Evolutionary conservation across 73 alveolate genomes (phyloP).

Genomic region (Paramecium sonneborni): DNA sequence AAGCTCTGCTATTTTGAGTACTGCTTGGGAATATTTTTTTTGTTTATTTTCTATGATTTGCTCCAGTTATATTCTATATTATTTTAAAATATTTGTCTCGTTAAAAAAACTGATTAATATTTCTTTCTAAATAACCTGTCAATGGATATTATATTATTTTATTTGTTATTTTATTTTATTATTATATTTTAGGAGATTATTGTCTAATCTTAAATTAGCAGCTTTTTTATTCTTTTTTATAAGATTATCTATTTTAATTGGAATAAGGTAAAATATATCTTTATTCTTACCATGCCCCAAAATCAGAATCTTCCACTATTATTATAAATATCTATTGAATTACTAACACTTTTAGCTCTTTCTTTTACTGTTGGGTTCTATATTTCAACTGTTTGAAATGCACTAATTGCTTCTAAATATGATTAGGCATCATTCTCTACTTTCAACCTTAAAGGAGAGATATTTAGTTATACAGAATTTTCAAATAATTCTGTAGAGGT

Average conservation of each 20-base stretch:
- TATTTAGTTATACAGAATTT: neutral
- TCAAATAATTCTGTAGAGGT: neutral
- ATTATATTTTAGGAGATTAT: neutral
- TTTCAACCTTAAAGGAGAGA: neutral
- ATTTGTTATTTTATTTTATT: neutral
- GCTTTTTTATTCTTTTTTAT: neutral
- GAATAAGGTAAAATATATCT: neutral
- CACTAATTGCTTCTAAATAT: neutral
- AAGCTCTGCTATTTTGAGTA: neutral
- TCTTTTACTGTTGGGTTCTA: neutral
- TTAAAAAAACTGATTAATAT: neutral
- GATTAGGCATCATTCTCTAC: constrained; percentile 19
- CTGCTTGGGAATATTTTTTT: neutral
- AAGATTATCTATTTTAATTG: neutral
- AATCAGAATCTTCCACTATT: constrained; percentile 11
- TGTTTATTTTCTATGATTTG: neutral
- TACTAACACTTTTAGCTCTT: constrained; percentile 23
- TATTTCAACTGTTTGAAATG: neutral
- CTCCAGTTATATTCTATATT: neutral
- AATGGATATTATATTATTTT: neutral
- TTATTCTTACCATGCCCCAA: constrained; percentile 2
- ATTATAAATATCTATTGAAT: neutral
- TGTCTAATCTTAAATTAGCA: neutral
- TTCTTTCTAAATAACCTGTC: constrained; percentile 7
- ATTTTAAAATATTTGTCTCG: neutral